phyloP scores from a whole-genome alignment of 129 eudicot genomes.

The Lactuca saligna region DNA sequence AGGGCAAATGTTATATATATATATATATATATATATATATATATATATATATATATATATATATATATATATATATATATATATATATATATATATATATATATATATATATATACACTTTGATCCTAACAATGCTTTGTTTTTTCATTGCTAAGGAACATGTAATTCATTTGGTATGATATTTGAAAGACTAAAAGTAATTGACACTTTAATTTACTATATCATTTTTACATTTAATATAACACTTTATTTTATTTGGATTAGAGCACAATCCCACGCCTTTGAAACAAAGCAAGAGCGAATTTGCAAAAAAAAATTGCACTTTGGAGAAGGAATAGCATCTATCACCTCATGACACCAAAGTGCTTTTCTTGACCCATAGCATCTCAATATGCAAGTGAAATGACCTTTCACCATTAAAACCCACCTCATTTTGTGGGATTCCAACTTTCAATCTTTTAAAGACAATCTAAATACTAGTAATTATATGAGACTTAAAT shows the following conservation, averaged over 20 bases:
- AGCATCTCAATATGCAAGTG: conserved; percentile 24
- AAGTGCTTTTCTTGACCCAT: conserved; percentile 33
- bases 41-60: neutral
- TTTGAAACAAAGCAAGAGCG: conserved; percentile 30
- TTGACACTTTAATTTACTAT: neutral
- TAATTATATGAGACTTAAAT: neutral
- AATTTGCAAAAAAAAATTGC: conserved; percentile 20
- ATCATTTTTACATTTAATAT: neutral
- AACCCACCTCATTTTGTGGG: neutral
- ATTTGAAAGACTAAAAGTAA: too few species aligned
- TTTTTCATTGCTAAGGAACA: too few species aligned
- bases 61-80: neutral
- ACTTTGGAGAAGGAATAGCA: conserved; percentile 32
- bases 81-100: neutral
- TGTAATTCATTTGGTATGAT: too few species aligned
- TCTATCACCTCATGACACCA: conserved; percentile 19
- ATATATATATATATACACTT: neutral
- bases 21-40: too few species aligned
- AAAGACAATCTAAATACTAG: neutral
- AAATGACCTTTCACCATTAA: conserved; percentile 4
- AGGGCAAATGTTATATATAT: too few species aligned
- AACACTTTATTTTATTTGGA: neutral
- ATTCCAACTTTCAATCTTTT: neutral
- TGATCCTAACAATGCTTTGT: too few species aligned
- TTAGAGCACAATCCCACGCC: conserved; percentile 10